These are phyloP conservation scores for Rhodotorula graminis DNA, from an alignment of 768 basidiomycete species.

Conservation along the genomic window DNA sequence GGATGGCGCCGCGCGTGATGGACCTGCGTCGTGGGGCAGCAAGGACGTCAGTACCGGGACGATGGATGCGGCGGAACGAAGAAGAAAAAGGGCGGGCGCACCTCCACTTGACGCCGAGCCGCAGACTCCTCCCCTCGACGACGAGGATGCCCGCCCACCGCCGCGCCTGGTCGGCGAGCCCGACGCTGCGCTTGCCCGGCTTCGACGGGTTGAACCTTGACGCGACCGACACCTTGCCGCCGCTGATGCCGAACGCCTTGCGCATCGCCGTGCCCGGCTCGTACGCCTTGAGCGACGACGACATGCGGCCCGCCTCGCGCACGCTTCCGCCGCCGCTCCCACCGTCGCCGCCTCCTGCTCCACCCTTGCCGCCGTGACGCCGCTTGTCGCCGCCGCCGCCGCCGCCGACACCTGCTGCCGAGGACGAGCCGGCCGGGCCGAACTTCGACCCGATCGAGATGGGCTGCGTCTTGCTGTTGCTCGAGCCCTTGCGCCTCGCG, in stretches of 20 bases:
- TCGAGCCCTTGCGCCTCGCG: neutral
- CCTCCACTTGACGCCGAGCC: conserved; percentile 82
- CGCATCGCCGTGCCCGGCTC: conserved; percentile 14
- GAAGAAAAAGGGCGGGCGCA: conserved; percentile 51
- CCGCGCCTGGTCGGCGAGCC: conserved; percentile 53
- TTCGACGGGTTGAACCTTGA: conserved; percentile 34
- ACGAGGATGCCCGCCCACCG: conserved; percentile 80
- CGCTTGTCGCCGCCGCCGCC: neutral
- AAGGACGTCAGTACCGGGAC: neutral
- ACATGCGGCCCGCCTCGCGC: conserved; percentile 1
- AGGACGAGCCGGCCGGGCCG: neutral
- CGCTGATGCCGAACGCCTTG: conserved; percentile 8
- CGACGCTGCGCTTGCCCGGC: conserved; percentile 36
- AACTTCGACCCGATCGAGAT: conserved; percentile 26
- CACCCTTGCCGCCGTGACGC: neutral
- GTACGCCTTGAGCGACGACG: conserved; percentile 22
- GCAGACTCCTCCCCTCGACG: conserved; percentile 65
- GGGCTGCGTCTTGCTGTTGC: conserved; percentile 11
- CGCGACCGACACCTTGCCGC: conserved; percentile 14
- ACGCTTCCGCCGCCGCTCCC: neutral
- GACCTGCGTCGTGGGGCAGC: conserved; percentile 2
- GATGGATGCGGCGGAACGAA: neutral
- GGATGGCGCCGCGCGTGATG: conserved; percentile 51
- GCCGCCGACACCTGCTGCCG: neutral
- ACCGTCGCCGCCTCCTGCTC: neutral